These are phyloP conservation scores for Chenopodium quinoa DNA, from an alignment of 148 eudicot species.

Conservation along the genomic window DNA sequence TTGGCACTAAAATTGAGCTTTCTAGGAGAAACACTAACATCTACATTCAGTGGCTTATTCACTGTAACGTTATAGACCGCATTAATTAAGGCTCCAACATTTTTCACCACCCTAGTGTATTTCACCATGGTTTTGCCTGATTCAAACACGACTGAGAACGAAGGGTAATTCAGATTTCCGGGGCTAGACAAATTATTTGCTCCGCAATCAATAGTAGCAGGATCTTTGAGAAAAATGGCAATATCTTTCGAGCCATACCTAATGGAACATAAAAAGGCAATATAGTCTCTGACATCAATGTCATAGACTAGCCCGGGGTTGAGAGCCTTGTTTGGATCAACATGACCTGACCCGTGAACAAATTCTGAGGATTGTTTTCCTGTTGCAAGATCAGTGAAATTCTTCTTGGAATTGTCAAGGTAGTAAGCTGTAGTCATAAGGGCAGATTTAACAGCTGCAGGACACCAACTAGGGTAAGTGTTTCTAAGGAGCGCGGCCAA, in stretches of 20 bases:
- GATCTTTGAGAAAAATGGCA: constrained; percentile 46
- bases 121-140: constrained; percentile 32
- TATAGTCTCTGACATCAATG: constrained; percentile 39
- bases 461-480: constrained; percentile 69
- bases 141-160: constrained; percentile 65
- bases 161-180: constrained; percentile 77
- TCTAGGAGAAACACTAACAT: constrained; percentile 57
- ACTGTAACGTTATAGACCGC: constrained; percentile 56
- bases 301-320: constrained; percentile 83
- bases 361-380: constrained; percentile 64
- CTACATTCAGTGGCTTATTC: constrained; percentile 60
- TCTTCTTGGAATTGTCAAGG: constrained; percentile 53
- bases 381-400: constrained; percentile 70
- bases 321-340: constrained; percentile 72
- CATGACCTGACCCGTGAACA: constrained; percentile 85
- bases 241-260: constrained; percentile 61
- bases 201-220: constrained; percentile 50
- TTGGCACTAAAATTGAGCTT: constrained; percentile 54
- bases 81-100: constrained; percentile 47
- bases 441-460: constrained; percentile 89
- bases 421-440: constrained; percentile 78
- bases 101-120: constrained; percentile 65
- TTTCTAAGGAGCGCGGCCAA: constrained; percentile 66
- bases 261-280: constrained; percentile 58
- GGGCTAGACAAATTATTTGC: constrained; percentile 40